Evolutionary conservation across 2,329 filamentous ascomycete genomes (phyloP).

Genomic region (Ceratocystis cubensis): DNA sequence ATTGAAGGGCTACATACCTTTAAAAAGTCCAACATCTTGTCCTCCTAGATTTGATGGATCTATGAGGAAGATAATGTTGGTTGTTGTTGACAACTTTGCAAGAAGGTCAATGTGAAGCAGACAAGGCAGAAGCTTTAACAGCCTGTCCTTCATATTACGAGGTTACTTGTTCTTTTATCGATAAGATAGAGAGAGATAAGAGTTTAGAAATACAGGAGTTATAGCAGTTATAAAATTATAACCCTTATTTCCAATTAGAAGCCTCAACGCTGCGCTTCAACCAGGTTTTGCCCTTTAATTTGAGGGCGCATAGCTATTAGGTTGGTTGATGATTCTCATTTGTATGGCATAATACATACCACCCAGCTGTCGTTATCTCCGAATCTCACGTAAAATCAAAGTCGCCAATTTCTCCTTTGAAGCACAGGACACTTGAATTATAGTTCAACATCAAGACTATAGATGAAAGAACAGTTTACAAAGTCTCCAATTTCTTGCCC

Average conservation of each 20-base stretch:
- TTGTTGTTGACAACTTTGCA: background rate
- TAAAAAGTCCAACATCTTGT: slow-evolving; percentile 20
- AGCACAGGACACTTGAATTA: no score
- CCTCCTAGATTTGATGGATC: slow-evolving; percentile 9
- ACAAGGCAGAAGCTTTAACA: slow-evolving; percentile 10
- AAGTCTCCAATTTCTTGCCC: background rate
- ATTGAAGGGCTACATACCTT: slow-evolving; percentile 13
- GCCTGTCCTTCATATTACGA: background rate
- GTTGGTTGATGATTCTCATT: no score
- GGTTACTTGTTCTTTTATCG: background rate
- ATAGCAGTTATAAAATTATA: background rate
- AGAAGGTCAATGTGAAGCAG: background rate
- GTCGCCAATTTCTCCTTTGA: no score
- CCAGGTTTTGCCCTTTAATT: background rate
- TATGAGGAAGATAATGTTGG: slow-evolving; percentile 2
- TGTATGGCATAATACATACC: no score
- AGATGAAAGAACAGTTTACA: no score
- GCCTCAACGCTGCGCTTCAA: background rate
- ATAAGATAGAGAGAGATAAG: background rate
- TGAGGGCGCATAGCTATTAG: no score
- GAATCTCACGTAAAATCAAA: no score
- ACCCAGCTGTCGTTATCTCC: no score
- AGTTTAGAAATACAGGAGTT: background rate
- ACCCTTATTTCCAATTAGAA: background rate
- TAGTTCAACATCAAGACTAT: no score